Evolutionary conservation across 768 basidiomycete species (phyloP).

Genomic region (Boletus subcaerulescens): DNA sequence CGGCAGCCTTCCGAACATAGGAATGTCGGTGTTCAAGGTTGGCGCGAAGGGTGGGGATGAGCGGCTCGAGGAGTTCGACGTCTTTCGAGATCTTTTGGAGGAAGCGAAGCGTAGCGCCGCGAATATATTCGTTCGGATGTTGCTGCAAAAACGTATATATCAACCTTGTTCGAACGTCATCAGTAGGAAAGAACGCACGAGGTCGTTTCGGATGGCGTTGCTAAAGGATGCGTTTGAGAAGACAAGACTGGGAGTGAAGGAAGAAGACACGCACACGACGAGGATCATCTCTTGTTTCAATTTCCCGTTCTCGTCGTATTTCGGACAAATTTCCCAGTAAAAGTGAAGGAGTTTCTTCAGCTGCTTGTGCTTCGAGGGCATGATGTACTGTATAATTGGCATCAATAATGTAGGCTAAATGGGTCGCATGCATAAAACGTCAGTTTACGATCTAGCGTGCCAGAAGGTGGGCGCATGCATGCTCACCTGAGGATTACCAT

Average conservation of each 20-base stretch:
- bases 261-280: conserved; percentile 70
- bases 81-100: conserved; percentile 95
- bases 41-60: conserved; percentile 88
- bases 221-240: conserved; percentile 38
- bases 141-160: conserved; percentile 50
- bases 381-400: conserved; percentile 97
- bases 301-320: conserved; percentile 95
- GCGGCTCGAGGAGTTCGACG: conserved; percentile 89
- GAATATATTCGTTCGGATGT: conserved; percentile 99
- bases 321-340: conserved; percentile 98
- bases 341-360: conserved; percentile 96
- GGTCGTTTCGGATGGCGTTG: conserved; percentile 96
- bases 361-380: conserved; percentile 93
- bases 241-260: conserved; percentile 1
- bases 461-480: not conserved
- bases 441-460: not conserved
- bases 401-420: conserved; percentile 85
- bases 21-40: conserved; percentile 98
- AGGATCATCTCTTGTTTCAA: conserved; percentile 99
- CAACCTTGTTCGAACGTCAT: not conserved
- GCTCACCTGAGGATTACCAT: conserved; percentile 87
- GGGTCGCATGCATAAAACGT: not conserved
- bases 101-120: conserved; percentile 95
- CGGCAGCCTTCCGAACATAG: conserved; percentile 97
- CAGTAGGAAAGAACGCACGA: conserved; percentile 50